phyloP scores from a whole-genome alignment of 192 early-diverging fungal species.

The Radiomyces spectabilis region DNA sequence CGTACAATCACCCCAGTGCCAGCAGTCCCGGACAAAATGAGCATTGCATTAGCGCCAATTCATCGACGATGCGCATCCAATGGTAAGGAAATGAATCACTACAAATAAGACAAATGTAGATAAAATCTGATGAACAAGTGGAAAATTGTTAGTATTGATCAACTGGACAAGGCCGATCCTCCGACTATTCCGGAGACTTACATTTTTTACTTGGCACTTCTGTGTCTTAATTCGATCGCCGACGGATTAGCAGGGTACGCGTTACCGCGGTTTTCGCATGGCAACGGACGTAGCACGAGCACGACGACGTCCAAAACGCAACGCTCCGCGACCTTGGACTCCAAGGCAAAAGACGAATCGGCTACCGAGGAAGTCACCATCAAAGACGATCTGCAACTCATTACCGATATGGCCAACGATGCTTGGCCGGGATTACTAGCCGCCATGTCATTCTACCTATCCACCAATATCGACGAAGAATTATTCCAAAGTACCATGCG shows the following conservation, averaged over 20 bases:
- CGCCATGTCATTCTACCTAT: conserved; percentile 67
- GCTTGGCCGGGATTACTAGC: conserved; percentile 78
- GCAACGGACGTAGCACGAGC: conserved; percentile 3
- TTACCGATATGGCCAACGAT: conserved; percentile 68
- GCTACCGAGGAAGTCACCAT: conserved; percentile 8
- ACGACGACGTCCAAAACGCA: not conserved
- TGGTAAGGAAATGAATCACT: conserved; percentile 38
- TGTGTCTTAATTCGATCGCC: conserved; percentile 59
- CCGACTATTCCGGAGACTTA: conserved; percentile 88
- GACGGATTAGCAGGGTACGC: conserved; percentile 63
- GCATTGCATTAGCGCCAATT: conserved; percentile 34
- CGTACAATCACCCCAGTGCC: not conserved
- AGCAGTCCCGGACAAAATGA: too few relatives aligned
- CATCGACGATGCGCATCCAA: conserved; percentile 61
- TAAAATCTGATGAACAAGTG: too few relatives aligned
- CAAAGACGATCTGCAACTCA: conserved; percentile 45
- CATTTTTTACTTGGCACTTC: conserved; percentile 69
- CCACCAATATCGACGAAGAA: conserved; percentile 73
- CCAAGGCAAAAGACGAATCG: conserved; percentile 4
- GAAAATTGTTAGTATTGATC: conserved; percentile 69
- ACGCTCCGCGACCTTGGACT: not conserved
- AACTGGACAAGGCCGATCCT: conserved; percentile 89
- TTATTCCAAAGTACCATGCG: conserved; percentile 68
- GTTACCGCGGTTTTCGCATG: conserved; percentile 48
- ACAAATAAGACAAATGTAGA: too few relatives aligned